Base-by-base conservation (phyloP, 768 basidiomycete genomes). In the Termitomyces sp. region DNA sequence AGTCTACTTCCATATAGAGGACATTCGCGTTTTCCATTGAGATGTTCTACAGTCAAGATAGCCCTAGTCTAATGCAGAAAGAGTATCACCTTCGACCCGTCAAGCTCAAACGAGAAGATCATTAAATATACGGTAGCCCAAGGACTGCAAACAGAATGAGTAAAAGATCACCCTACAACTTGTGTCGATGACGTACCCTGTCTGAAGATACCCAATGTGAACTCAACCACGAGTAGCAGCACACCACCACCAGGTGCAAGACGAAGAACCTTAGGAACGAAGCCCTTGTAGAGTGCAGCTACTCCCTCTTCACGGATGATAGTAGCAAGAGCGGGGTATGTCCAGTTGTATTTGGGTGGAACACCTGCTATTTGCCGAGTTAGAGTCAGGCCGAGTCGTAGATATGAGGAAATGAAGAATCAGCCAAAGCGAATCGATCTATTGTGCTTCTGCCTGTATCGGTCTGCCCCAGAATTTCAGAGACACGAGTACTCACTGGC, bases 181-280 rank as follows among this genome's bases (percentile, higher is more conserved):
- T 38, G 16, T 27, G 45, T 47, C 31, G 35, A 53, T 25, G 10
- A 67, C 76, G 21, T 60, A 90, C 90, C 81, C 65, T 84, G 77
- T 61, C 92, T 83, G 71, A 95, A 92, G 56, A 89, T 65, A 19
- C 81, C 84, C 38, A 94, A 71, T 2, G 90, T 92, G 59, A 90
- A 86, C 71, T 95, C 92, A 17, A 95, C 93, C n/a, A 95, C 95
- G 34, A 99, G 81, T 29, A 99, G 76, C 31, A 99, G 73, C 12
- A 99, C 88, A 69, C 96, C 96, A 50, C 96, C 96, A 43, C 96
- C 96, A 0, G 96, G 96, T 12, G 95, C 96, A 25, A 99, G 81
- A 62, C 96, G 84, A 42, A 98, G 81, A 4, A 97, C 95, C 71
- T 99, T 99, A 29, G 96, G 96, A 16, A 90, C 78, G 71, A 98